Evolutionary conservation across 1,139 yeast genomes (phyloP).

Genomic region (Suhomyces chickasaworum): DNA sequence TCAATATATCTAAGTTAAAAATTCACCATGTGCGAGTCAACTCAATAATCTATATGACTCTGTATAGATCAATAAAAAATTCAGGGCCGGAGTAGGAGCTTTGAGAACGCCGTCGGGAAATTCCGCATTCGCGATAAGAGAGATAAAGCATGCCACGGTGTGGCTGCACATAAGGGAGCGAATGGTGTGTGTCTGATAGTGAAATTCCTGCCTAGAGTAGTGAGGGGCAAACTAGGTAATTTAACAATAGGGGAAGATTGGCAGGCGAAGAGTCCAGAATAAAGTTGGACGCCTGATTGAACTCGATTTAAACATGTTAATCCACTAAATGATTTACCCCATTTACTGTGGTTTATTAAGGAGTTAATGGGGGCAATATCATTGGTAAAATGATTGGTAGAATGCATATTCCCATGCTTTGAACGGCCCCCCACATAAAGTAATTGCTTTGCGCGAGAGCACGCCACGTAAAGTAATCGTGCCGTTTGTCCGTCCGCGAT

Average conservation of each 20-base stretch:
- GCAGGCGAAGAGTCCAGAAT: not conserved
- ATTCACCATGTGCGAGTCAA: constrained; percentile 4
- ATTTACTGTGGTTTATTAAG: not conserved
- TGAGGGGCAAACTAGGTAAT: constrained; percentile 1
- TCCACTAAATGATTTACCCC: too few species aligned
- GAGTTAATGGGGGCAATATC: not conserved
- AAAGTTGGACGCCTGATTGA: not conserved
- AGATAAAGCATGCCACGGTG: constrained; percentile 2
- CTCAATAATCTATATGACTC: constrained; percentile 3
- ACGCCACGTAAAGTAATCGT: constrained; percentile 60
- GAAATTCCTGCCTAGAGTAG: constrained; percentile 4
- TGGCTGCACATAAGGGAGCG: constrained; percentile 4
- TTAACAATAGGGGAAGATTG: constrained; percentile 1
- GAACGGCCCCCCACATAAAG: constrained; percentile 34
- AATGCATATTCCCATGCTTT: not conserved
- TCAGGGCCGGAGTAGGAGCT: constrained; percentile 11
- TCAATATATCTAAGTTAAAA: not conserved
- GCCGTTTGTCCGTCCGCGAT: constrained; percentile 18
- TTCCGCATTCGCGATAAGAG: constrained; percentile 10
- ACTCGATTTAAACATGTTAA: too few species aligned
- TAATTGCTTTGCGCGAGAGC: constrained; percentile 61
- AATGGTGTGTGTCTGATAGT: constrained; percentile 9
- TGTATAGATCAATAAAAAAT: constrained; percentile 1
- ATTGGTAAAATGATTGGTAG: not conserved
- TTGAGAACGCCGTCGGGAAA: constrained; percentile 3